Evolutionary conservation across 2,329 filamentous ascomycete species (phyloP), one percentile per base, ranked within the genome.

Genomic region (Colletotrichum viniferum): DNA sequence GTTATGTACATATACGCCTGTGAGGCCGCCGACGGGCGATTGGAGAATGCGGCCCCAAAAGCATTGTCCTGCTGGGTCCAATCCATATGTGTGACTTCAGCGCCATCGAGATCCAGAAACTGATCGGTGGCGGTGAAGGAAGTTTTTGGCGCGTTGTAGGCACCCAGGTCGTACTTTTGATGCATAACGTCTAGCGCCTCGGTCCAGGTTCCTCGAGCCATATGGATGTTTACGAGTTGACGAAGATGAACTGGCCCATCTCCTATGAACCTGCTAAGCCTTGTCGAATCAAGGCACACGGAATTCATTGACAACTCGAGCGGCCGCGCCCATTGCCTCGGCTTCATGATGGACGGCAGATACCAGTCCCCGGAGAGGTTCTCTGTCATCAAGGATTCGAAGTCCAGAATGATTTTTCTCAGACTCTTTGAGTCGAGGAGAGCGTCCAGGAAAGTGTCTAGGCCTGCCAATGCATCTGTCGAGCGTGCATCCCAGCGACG

Each of bases 71-170:
- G n/a, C n/a, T n/a, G n/a, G n/a, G n/a, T n/a, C n/a, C n/a, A n/a
- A n/a, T n/a, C n/a, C n/a, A n/a, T n/a, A n/a, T n/a, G n/a, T n/a
- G n/a, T n/a, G n/a, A n/a, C n/a, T 52, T 52, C 43, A 0, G 43
- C 43, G n/a, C n/a, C 43, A 4, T 2, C 0, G 0, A 52, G 43
- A 52, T 52, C 12, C 0, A 4, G 0, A 13, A 52, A 0, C n/a
- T 0, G 0, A 24, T 7, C 0, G 43, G 43, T 52, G n/a, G 43
- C 5, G n/a, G 43, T 52, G 6, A 52, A 52, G n/a, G 43, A 21
- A 21, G 43, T 21, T 21, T 52, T 52, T 52, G 43, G 43, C 6
- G 43, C n/a, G 12, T 24, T 0, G n/a, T 24, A 52, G 43, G 6
- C 12, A 52, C 43, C 0, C 10, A 52, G 43, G 0, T 52, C 43